Evolutionary conservation across 2,329 filamentous ascomycete genomes (phyloP), one percentile per base, ranked within the genome.

Genomic region (Orbilia brochopaga): DNA sequence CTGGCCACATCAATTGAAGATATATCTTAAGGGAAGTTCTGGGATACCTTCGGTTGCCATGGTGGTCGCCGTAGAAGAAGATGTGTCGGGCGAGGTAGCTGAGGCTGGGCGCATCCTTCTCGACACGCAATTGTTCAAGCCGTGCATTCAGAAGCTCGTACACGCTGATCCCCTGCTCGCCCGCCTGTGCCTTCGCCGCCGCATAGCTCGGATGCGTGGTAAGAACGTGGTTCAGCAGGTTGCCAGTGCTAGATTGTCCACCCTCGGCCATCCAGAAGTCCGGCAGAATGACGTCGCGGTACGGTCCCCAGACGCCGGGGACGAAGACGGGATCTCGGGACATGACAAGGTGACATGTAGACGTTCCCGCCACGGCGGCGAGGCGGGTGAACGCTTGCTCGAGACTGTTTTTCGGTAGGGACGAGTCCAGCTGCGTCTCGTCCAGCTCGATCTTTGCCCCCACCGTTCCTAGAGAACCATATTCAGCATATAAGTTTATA

Each of bases 61-160:
- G 97, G 2, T 97, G 84, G 78, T 99, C 94, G 74, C 94, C 94
- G 79, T 99, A 99, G 83, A 99, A 95, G 86, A 99, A 99, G 82
- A 96, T 90, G 80, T 99, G 93, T 7, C 93, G 90, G 11, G 88
- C 92, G 1, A 99, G 84, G 80, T 92, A 95, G 17, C 91, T 88
- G 74, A 97, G 85, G 58, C 86, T 87, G 0, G 92, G 92, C 1
- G 91, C 91, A 1, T 84, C 82, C 23, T 82, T 80, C 77, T 87
- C 87, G 76, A 88, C 85, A 23, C 85, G 85, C 83, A 97, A 85
- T 76, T 91, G 87, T 72, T 87, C 85, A 10, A 99, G 86, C 77
- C 95, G 92, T 74, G 88, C 85, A 80, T 99, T 97, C 64, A 99
- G 85, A 79, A 92, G 96, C 78, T 96, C 92, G 81, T 97, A 99